phyloP scores from a whole-genome alignment of 2,329 filamentous ascomycete genomes.

The Aspergillus chevalieri region DNA sequence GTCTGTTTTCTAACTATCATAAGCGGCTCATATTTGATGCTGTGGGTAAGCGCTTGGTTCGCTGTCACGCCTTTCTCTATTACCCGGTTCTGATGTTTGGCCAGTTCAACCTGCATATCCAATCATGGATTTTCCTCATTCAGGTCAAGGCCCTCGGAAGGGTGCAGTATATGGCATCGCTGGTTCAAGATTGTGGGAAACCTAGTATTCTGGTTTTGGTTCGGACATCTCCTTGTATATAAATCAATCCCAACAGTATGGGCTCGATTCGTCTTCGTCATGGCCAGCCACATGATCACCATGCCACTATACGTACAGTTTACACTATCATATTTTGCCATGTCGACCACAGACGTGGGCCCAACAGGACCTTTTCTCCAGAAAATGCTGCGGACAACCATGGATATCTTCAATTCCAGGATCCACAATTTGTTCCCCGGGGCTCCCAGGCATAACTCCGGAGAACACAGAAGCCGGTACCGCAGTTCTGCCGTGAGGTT shows the following conservation, averaged over 20 bases:
- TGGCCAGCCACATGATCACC: slow-evolving; percentile 72
- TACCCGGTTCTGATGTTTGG: slow-evolving; percentile 73
- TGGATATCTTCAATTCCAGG: slow-evolving; percentile 90
- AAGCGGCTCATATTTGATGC: slow-evolving; percentile 66
- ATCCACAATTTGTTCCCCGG: slow-evolving; percentile 79
- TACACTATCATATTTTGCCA: slow-evolving; percentile 85
- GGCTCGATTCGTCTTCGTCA: slow-evolving; percentile 64
- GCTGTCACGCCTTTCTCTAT: slow-evolving; percentile 71
- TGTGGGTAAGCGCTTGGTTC: slow-evolving; percentile 60
- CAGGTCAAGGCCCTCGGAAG: slow-evolving; percentile 60
- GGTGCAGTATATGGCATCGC: slow-evolving; percentile 74
- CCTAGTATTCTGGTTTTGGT: slow-evolving; percentile 76
- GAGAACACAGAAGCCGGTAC: slow-evolving; percentile 63
- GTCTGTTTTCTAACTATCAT: slow-evolving; percentile 71
- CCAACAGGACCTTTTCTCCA: slow-evolving; percentile 78
- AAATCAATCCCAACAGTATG: slow-evolving; percentile 60
- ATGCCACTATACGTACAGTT: slow-evolving; percentile 81
- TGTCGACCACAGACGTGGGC: slow-evolving; percentile 80
- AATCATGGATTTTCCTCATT: slow-evolving; percentile 71
- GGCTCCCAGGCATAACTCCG: slow-evolving; percentile 78
- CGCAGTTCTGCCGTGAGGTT: slow-evolving; percentile 72
- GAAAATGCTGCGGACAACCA: slow-evolving; percentile 81
- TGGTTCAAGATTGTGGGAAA: slow-evolving; percentile 69
- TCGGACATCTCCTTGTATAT: slow-evolving; percentile 72
- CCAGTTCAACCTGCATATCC: slow-evolving; percentile 79